Percentiles rank a stretch among this genome's conserved stretches.
Evolutionary conservation across 805 yeast genomes (phyloP).

Genomic region (Candida stauntonica): DNA sequence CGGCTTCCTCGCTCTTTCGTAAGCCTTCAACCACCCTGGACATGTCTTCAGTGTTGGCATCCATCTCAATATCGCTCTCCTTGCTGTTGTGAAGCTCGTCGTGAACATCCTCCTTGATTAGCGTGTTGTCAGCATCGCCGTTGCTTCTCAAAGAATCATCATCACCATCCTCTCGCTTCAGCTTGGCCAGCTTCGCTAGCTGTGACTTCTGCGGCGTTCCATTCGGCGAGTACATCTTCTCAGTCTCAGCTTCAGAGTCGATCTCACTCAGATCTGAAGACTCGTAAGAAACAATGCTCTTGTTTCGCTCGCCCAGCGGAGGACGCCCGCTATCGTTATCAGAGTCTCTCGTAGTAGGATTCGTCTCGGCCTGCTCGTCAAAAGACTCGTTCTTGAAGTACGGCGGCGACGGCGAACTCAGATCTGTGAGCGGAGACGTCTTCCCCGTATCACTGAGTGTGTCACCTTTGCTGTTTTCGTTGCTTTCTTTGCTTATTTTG

Average conservation of each 20-base stretch:
- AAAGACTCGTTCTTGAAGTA: conserved; percentile 9
- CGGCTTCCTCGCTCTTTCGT: conserved; percentile 13
- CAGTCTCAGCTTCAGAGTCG: conserved; percentile 89
- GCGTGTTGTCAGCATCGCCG: conserved; percentile 16
- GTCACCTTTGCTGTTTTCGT: background rate
- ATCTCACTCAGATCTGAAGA: conserved; percentile 51
- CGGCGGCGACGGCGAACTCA: conserved; percentile 25
- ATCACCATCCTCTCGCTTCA: conserved; percentile 9
- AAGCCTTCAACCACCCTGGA: conserved; percentile 19
- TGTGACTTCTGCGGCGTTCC: conserved; percentile 30
- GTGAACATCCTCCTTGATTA: conserved; percentile 23
- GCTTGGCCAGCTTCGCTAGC: conserved; percentile 38
- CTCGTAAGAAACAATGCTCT: conserved; percentile 24
- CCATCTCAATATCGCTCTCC: conserved; percentile 22
- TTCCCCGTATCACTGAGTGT: conserved; percentile 21
- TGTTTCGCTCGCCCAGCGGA: conserved; percentile 13
- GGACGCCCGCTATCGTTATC: background rate
- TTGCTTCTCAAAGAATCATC: conserved; percentile 22
- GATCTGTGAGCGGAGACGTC: conserved; percentile 27
- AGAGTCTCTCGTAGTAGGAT: conserved; percentile 3
- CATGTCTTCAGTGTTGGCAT: conserved; percentile 22
- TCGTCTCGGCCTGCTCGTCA: conserved; percentile 5
- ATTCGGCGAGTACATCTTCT: conserved; percentile 57
- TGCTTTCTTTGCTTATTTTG: too few species aligned
- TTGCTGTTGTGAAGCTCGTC: conserved; percentile 19